Evolutionary conservation across 2,329 filamentous ascomycete species (phyloP).

Genomic region (Xylaria sp.): DNA sequence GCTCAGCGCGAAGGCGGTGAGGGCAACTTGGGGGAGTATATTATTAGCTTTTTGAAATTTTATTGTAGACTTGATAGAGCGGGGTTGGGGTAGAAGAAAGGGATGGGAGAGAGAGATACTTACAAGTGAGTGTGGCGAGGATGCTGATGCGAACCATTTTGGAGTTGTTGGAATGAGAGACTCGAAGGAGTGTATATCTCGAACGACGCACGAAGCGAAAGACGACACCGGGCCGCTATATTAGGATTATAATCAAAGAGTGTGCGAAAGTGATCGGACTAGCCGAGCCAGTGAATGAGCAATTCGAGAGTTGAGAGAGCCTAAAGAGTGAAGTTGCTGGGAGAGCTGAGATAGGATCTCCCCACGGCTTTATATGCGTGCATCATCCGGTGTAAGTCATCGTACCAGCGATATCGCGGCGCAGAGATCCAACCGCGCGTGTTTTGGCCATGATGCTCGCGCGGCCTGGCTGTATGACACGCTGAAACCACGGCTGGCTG

Average conservation of each 20-base stretch:
- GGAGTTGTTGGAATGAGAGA: constrained; percentile 18
- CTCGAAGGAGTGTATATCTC: background rate
- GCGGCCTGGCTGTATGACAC: background rate
- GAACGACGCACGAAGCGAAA: constrained; percentile 15
- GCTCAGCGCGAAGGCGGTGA: constrained; percentile 41
- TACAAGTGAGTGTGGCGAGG: constrained; percentile 39
- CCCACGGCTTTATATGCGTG: constrained; percentile 10
- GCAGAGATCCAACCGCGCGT: background rate
- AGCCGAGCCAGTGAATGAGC: constrained; percentile 12
- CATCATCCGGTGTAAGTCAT: background rate
- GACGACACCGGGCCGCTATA: constrained; percentile 26
- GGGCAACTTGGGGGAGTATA: constrained; percentile 35
- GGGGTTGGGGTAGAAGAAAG: background rate
- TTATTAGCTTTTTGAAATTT: constrained; percentile 16
- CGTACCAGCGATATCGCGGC: background rate
- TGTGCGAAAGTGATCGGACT: constrained; percentile 12
- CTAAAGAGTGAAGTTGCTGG: too few species aligned
- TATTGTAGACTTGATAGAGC: background rate
- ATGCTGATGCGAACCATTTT: constrained; percentile 45
- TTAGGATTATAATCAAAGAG: constrained; percentile 6
- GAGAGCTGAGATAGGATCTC: constrained; percentile 4
- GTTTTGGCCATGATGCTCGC: constrained; percentile 1
- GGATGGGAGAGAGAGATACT: constrained; percentile 23
- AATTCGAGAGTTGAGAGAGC: background rate
- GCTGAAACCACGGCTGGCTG: constrained; percentile 22